Evolutionary conservation across 441 rosid genomes (phyloP).

Genomic region (Erodium trifolium): DNA sequence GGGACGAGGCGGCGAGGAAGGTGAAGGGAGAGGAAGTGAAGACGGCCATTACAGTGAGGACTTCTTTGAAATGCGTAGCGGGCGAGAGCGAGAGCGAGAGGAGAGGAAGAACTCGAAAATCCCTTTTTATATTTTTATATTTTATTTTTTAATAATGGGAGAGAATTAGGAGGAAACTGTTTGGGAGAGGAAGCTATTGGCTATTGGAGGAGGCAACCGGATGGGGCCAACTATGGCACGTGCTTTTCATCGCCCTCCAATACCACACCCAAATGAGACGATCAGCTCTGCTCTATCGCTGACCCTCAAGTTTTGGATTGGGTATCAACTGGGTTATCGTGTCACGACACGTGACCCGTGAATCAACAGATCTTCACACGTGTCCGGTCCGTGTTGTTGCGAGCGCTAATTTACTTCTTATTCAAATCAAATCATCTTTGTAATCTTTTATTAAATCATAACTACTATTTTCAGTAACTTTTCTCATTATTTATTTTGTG

Average conservation of each 20-base stretch:
- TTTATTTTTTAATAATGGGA: too few relatives aligned
- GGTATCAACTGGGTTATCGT: not conserved
- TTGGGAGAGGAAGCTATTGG: not conserved
- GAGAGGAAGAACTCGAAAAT: not conserved
- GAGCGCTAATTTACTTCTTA: not conserved
- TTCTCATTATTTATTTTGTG: not conserved
- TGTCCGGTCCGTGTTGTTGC: not conserved
- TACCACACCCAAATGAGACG: not conserved
- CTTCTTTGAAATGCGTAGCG: not conserved
- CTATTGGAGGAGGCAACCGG: not conserved
- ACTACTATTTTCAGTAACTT: not conserved
- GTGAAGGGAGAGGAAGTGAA: constrained; percentile 7
- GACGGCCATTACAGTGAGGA: not conserved
- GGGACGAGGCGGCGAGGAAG: constrained; percentile 6
- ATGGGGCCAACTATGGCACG: constrained; percentile 2
- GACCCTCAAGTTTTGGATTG: not conserved
- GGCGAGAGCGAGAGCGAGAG: not conserved
- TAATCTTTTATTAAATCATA: too few relatives aligned
- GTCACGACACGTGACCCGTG: not conserved
- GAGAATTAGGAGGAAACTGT: too few relatives aligned
- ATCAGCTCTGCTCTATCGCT: not conserved
- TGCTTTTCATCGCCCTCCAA: not conserved
- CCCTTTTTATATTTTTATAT: not conserved
- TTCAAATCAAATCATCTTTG: too few relatives aligned
- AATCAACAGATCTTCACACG: not conserved